Base-by-base conservation (phyloP, 2,329 filamentous ascomycete genomes). In the Diatrype stigma region DNA sequence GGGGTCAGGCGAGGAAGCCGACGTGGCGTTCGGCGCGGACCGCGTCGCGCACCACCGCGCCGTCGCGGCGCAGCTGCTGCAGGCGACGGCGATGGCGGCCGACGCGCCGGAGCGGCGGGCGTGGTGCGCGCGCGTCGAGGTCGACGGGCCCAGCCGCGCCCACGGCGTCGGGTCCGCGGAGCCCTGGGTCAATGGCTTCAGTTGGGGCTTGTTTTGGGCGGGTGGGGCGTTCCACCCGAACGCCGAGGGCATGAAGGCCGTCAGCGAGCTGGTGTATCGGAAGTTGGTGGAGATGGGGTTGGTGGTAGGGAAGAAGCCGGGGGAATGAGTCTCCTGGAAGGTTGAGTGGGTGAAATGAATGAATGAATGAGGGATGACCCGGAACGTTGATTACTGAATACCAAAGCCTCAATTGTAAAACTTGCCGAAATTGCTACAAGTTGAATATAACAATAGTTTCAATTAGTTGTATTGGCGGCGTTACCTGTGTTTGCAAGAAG, bases 131-230 rank as follows among this genome's bases (percentile, higher is more conserved):
- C 45, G 56, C 11, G 63, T 68, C 1, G 45, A 49, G 21, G 54
- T 66, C 12, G 60, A 55, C 4, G 58, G 46, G 10, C 46, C 57
- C 11, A 67, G 64, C 48, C 55, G 53, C 42, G 51, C 38, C 6
- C 65, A 67, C 45, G 65, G 61, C 16, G 48, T 67, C 32, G 65
- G 64, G 5, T 56, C 60, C 7, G 44, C 51, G n/a, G 49, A 55
- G 6, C 63, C 64, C 6, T 68, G 65, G 65, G 63, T 68, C 46
- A 59, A 55, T 6, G 63, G 60, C 12, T 67, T 67, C 50, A 52
- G 54, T 14, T 62, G 59, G 59, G 56, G 57, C 45, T 46, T 63
- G 14, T 61, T 61, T 42, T 49, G 51, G 30, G 47, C 46, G 8
- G 61, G 63, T 3, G 51, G 56, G 30, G 62, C 62, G 23, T 68